A percentile compares a stretch with the other conserved stretches of the same genome.
Conservation (phyloP, 768 basidiomycete species). For the Phanerochaete carnosa region DNA sequence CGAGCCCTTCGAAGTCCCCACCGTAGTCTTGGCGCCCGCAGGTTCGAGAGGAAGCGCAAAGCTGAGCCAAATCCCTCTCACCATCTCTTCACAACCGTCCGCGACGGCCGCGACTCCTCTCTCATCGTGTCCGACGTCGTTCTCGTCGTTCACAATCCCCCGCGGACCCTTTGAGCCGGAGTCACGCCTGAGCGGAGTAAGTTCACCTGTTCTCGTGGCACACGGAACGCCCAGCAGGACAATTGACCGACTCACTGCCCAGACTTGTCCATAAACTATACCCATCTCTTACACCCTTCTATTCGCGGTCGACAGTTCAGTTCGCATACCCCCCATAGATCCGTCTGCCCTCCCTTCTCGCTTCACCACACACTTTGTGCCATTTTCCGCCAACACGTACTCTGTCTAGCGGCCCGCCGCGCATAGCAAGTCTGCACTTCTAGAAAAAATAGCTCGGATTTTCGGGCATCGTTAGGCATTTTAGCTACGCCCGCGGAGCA, state of each 20-base stretch:
- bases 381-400: neutral
- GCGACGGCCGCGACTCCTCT: neutral
- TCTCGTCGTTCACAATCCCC: neutral
- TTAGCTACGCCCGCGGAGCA: neutral
- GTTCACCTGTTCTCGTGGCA: neutral
- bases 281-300: constrained; percentile 4
- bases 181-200: neutral
- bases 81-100: constrained; percentile 1
- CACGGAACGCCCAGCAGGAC: constrained; percentile 3
- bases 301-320: neutral
- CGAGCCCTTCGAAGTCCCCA: neutral
- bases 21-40: neutral
- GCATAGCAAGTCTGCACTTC: neutral
- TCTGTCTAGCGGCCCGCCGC: neutral
- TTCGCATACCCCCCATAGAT: constrained; percentile 1
- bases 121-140: constrained; percentile 4
- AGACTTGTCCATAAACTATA: constrained; percentile 2
- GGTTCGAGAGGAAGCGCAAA: neutral
- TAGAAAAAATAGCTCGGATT: neutral
- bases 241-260: neutral
- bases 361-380: neutral
- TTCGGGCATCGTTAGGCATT: neutral
- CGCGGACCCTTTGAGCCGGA: neutral
- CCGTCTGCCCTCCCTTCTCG: neutral
- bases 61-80: neutral